phyloP scores from a whole-genome alignment of 2,329 filamentous ascomycete genomes.

The Xylaria multiplex region DNA sequence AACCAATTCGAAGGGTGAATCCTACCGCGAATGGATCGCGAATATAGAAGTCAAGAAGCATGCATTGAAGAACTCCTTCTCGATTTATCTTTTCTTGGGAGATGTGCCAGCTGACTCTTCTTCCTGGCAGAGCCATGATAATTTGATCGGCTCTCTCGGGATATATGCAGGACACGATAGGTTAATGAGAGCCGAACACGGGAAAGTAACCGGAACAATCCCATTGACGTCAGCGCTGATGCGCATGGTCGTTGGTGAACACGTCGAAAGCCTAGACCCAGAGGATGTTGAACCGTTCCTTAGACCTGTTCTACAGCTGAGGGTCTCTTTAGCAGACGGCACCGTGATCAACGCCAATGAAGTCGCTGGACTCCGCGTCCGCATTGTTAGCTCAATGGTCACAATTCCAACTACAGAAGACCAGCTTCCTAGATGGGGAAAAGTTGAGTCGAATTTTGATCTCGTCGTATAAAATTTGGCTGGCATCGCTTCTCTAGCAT shows the following conservation, averaged over 20 bases:
- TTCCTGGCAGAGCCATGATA: conserved; percentile 63
- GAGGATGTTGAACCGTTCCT: conserved; percentile 56
- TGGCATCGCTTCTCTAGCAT: conserved; percentile 9
- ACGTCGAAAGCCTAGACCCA: conserved; percentile 53
- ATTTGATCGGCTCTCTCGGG: conserved; percentile 70
- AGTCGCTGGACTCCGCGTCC: conserved; percentile 51
- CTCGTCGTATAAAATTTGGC: conserved; percentile 39
- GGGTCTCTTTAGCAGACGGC: conserved; percentile 48
- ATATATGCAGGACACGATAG: conserved; percentile 57
- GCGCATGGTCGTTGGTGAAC: conserved; percentile 52
- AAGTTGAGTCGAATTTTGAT: conserved; percentile 45
- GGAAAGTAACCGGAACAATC: conserved; percentile 58
- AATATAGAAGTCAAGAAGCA: conserved; percentile 72
- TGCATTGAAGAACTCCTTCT: conserved; percentile 69
- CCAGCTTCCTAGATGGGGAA: conserved; percentile 54
- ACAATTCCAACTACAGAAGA: conserved; percentile 48
- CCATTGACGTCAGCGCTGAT: conserved; percentile 63
- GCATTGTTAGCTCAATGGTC: conserved; percentile 53
- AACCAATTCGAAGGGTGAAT: conserved; percentile 50
- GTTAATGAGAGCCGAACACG: conserved; percentile 48
- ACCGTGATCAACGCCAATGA: conserved; percentile 42
- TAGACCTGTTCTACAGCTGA: conserved; percentile 50
- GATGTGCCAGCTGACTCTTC: conserved; percentile 55
- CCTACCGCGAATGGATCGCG: conserved; percentile 73
- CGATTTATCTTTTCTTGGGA: conserved; percentile 75